Base-by-base conservation (phyloP, 345 rosid genomes). In the Turnera subulata region DNA sequence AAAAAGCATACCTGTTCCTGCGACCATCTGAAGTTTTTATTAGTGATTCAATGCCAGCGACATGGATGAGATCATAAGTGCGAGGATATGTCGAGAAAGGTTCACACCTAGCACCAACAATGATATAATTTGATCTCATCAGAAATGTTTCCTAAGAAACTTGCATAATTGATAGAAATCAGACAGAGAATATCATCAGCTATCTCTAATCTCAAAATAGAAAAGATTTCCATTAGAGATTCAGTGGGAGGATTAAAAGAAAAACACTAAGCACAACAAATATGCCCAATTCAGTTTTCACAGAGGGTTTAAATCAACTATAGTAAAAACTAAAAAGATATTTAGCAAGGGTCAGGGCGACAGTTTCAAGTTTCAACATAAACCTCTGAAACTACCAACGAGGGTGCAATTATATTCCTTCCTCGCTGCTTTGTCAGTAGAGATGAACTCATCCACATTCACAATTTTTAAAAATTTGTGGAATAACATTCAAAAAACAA, bases 1-100 rank as follows among this genome's bases (percentile, higher is more conserved):
- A 29, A 16, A 11, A 14, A 9, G 16, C 40, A 19, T 59, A 64
- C 74, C 74, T 64, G 61, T 64, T 55, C 54, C 61, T 59, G 66
- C 48, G 39, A 21, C 63, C 50, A 50, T 40, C 74, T 24, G 59
- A 37, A 44, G 19, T 21, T 26, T 55, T 71, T 42, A 84, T 70
- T 8, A 93, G 82, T 12, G 89, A 82, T 62, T 89, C 97, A 50
- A 93, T 83, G 54, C 86, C 84, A 46, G 91, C 70, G 1, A 84
- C 90, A 53, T 93, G 99, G 74, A 93, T 82, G 65, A 93, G 77
- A 80, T 93, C 97, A 54, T 89, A 93, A 8, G 92, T 75, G 11
- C 99, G 99, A 16, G 99, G 99, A 77, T 93, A 93, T 37, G 96
- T 93, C 64, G 99, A 93, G 81, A 89, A 93, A 15, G 99, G 94